Evolutionary conservation across 495 filamentous ascomycete genomes (phyloP).

Genomic region (Thozetella sp.): DNA sequence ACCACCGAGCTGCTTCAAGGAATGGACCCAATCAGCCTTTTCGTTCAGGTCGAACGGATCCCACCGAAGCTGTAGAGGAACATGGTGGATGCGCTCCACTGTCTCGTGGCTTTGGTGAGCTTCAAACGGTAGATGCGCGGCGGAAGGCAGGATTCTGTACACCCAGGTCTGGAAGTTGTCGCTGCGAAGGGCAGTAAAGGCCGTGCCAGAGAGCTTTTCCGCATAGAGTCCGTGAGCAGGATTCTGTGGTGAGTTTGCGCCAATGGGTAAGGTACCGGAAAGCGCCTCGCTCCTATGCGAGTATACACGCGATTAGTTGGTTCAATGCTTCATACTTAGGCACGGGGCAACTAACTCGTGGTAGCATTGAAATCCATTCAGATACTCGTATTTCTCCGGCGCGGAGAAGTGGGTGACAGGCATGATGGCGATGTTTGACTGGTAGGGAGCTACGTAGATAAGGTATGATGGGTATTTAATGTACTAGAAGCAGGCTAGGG

Average conservation of each 20-base stretch:
- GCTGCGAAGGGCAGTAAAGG: slow-evolving; percentile 87
- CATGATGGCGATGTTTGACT: neutral
- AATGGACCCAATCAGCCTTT: slow-evolving; percentile 76
- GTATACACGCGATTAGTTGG: neutral
- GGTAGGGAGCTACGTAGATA: no score
- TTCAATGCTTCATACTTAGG: neutral
- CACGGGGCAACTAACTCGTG: neutral
- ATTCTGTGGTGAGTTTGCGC: slow-evolving; percentile 87
- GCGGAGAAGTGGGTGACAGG: neutral
- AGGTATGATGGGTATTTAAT: neutral
- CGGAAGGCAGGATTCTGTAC: slow-evolving; percentile 84
- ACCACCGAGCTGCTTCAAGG: slow-evolving; percentile 75
- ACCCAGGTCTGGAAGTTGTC: slow-evolving; percentile 94
- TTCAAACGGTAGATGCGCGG: slow-evolving; percentile 75
- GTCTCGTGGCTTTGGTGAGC: slow-evolving; percentile 31
- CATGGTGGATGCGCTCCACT: slow-evolving; percentile 56
- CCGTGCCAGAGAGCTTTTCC: slow-evolving; percentile 94
- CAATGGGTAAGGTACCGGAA: slow-evolving; percentile 51
- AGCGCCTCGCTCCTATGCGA: slow-evolving; percentile 45
- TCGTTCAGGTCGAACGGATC: slow-evolving; percentile 78
- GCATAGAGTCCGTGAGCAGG: slow-evolving; percentile 82
- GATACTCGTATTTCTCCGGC: neutral
- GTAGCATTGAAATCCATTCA: neutral
- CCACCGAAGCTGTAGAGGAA: slow-evolving; percentile 91
- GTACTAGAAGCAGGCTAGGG: neutral